Evolutionary conservation across 192 early-diverging fungal genomes (phyloP).

Genomic region (Tieghemiomyces parasiticus): DNA sequence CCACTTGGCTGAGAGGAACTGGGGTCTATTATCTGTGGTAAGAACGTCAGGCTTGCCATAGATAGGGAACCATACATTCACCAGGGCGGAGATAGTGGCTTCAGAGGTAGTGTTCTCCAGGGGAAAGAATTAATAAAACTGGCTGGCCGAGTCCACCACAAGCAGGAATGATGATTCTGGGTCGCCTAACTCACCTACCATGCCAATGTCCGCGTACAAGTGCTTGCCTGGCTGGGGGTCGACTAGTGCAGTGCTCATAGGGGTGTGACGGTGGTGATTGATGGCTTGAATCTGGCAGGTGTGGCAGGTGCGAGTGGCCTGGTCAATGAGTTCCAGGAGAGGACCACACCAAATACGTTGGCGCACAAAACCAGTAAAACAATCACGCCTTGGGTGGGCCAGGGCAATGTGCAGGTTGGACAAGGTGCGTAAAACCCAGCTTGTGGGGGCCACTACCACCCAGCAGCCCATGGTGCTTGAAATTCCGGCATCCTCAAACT

Average conservation of each 20-base stretch:
- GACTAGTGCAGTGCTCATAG: conserved; percentile 10
- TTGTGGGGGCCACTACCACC: neutral
- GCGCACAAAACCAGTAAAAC: neutral
- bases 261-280: neutral
- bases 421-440: neutral
- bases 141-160: conserved; percentile 10
- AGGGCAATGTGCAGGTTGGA: neutral
- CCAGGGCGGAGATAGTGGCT: neutral
- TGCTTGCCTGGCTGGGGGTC: conserved; percentile 10
- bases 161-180: conserved; percentile 10
- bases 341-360: neutral
- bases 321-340: neutral
- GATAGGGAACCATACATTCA: conserved; percentile 5
- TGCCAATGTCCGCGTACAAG: conserved; percentile 14
- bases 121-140: conserved; percentile 11
- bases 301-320: neutral
- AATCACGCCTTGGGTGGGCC: neutral
- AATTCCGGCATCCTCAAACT: neutral
- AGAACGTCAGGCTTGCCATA: conserved; percentile 8
- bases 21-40: conserved; percentile 16
- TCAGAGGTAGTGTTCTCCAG: conserved; percentile 5
- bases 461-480: neutral
- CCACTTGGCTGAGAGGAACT: conserved; percentile 11
- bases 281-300: conserved; percentile 13
- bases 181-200: conserved; percentile 12